Evolutionary conservation across 1,284 basidiomycete genomes (phyloP), one percentile per base, ranked within the genome.

Genomic region (Ganoderma meredithae): DNA sequence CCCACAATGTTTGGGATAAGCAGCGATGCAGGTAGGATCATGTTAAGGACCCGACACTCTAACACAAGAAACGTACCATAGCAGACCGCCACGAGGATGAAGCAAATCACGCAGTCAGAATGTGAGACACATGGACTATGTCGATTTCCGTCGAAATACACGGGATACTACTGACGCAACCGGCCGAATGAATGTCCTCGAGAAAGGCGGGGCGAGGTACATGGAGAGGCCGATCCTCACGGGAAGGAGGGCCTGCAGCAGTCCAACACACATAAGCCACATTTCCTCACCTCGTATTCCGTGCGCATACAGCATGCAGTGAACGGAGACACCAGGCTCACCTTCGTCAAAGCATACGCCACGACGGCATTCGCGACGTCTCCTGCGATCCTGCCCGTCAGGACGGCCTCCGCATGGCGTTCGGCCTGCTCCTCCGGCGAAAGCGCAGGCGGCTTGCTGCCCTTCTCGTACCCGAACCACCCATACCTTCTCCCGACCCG

Each of bases 331-430:
- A 25, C 9, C 19, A 31, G 10, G 15, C 84, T 62, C 76, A 93
- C 95, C 86, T 97, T 98, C 68, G 92, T 93, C 7, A 89, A 82
- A 1, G 90, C 90, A 78, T 97, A 98, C 0, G 96, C 95, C 25
- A 95, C 84, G 0, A 96, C 88, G 0, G 90, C 90, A 74, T 94
- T 92, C 12, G 90, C 90, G 7, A 93, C 86, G 76, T 93, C 91
- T 8, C 90, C 90, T 9, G 87, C 89, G 49, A 93, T 77, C 68
- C 75, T 78, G 19, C 73, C 69, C 22, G 74, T 69, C 39, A 72
- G 43, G 39, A 69, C 41, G 6, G 66, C 64, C n/a, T 69, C 71
- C 10, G 58, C 58, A 17, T 60, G 40, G 40, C 36, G 58, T 56
- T 74, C 70, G 1, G 64, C 60, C n/a, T 17, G 61, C 47, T 47